Evolutionary conservation across 805 yeast genomes (phyloP).

Genomic region (Candida vartiovaarae): DNA sequence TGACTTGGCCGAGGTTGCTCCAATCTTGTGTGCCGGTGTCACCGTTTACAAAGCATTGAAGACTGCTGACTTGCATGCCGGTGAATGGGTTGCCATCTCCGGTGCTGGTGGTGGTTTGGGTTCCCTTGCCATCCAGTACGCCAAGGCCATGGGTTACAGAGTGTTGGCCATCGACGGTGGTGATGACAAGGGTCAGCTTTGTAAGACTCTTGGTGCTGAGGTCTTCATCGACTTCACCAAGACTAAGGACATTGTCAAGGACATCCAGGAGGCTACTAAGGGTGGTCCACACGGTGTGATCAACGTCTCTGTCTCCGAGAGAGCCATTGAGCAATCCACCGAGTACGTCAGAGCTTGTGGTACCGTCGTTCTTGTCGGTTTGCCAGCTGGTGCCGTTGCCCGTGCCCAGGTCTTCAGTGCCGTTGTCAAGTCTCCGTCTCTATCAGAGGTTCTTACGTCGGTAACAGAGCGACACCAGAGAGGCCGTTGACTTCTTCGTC

Average conservation of each 20-base stretch:
- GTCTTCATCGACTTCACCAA: slow-evolving; percentile 48
- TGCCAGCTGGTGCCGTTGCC: slow-evolving; percentile 46
- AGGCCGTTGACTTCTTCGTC: slow-evolving; percentile 60
- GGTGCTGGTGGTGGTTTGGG: slow-evolving; percentile 86
- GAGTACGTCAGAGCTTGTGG: slow-evolving; percentile 54
- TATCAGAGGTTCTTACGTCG: slow-evolving; percentile 32
- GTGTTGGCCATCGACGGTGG: slow-evolving; percentile 73
- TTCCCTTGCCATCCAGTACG: slow-evolving; percentile 68
- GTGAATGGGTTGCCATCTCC: slow-evolving; percentile 69
- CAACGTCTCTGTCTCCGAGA: slow-evolving; percentile 50
- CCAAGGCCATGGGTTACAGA: slow-evolving; percentile 66
- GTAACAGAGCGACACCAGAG: slow-evolving; percentile 38
- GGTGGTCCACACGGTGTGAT: slow-evolving; percentile 65
- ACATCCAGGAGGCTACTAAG: slow-evolving; percentile 38
- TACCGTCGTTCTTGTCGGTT: slow-evolving; percentile 56
- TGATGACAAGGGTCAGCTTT: slow-evolving; percentile 51
- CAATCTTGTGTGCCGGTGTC: slow-evolving; percentile 43
- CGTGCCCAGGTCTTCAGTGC: slow-evolving; percentile 38
- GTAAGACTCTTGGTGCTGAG: slow-evolving; percentile 57
- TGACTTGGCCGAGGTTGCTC: slow-evolving; percentile 50
- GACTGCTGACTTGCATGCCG: slow-evolving; percentile 49
- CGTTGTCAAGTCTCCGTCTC: slow-evolving; percentile 42
- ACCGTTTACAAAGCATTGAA: slow-evolving; percentile 62
- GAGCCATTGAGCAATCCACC: slow-evolving; percentile 40
- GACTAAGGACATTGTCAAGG: slow-evolving; percentile 43